A percentile compares a stretch with the other conserved stretches of the same genome.
Evolutionary conservation across 371 early-diverging fungal species (phyloP).

Genomic region (Basidiobolus meristosporus): DNA sequence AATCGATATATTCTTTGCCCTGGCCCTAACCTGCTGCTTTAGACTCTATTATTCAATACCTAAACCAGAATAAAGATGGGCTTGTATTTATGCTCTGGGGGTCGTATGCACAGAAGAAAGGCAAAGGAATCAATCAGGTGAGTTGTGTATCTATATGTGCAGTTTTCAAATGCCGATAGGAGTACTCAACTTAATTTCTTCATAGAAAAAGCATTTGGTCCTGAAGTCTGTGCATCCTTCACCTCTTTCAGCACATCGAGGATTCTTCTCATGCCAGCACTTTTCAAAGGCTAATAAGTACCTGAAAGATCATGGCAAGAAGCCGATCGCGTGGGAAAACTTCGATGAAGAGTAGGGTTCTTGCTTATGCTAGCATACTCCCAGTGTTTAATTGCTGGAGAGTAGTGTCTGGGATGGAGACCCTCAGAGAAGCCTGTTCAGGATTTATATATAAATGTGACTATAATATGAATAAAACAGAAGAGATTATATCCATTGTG

Average conservation of each 20-base stretch:
- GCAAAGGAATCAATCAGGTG: constrained; percentile 29
- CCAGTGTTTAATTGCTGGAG: too few relatives aligned
- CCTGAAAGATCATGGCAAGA: constrained; percentile 31
- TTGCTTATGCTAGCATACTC: too few relatives aligned
- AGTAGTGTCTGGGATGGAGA: too few relatives aligned
- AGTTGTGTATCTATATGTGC: constrained; percentile 7
- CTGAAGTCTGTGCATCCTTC: constrained; percentile 86
- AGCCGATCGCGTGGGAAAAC: constrained; percentile 71
- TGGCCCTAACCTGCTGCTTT: neutral
- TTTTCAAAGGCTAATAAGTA: constrained; percentile 91
- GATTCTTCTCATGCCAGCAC: constrained; percentile 80
- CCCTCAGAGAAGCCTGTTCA: too few relatives aligned
- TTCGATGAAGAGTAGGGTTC: too few relatives aligned
- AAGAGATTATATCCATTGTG: too few relatives aligned
- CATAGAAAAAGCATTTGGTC: constrained; percentile 59
- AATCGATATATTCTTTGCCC: neutral
- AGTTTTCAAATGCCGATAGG: constrained; percentile 2
- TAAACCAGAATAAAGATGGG: constrained; percentile 35
- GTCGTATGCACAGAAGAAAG: constrained; percentile 64
- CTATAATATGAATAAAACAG: too few relatives aligned
- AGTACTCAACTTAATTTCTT: neutral
- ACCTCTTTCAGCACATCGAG: constrained; percentile 77
- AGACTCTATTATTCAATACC: constrained; percentile 57
- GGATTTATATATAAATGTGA: too few relatives aligned
- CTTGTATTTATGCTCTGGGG: constrained; percentile 99